These are phyloP conservation scores for Debaryomyces maramus DNA, from an alignment of 805 yeast genomes.

Conservation along the genomic window DNA sequence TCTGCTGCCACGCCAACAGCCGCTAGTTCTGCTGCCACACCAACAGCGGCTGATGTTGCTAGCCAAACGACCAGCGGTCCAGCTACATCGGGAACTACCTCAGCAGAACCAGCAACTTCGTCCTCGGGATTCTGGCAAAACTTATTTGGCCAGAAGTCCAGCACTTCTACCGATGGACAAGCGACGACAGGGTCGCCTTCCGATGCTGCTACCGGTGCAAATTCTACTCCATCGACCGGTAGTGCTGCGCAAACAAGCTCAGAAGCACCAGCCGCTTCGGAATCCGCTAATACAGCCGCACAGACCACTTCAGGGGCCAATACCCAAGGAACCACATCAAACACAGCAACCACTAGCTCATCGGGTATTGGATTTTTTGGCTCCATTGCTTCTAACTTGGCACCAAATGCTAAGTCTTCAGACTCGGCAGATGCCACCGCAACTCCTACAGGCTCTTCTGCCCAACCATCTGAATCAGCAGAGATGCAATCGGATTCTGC, in stretches of 20 bases:
- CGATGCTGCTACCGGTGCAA: conserved; percentile 3
- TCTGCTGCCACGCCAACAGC: conserved; percentile 14
- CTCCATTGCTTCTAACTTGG: no score
- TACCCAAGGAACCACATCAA: no score
- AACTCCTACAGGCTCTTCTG: background rate
- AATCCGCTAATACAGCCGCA: conserved; percentile 2
- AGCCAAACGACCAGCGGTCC: background rate
- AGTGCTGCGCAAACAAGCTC: background rate
- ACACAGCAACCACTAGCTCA: no score
- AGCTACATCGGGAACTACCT: background rate
- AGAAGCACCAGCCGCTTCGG: conserved; percentile 1
- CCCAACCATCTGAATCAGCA: background rate
- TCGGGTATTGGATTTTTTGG: no score
- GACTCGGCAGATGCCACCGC: background rate
- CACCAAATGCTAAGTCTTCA: no score
- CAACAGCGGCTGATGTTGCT: background rate
- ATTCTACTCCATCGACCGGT: background rate
- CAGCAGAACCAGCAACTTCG: background rate
- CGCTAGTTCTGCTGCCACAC: background rate
- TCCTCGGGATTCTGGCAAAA: background rate
- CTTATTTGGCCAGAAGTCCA: background rate
- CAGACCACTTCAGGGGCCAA: no score
- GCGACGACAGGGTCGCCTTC: conserved; percentile 5
- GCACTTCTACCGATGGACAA: background rate
- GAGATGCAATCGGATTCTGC: background rate